Conservation (phyloP, 257 asterid genomes). For the Lycium barbarum region DNA sequence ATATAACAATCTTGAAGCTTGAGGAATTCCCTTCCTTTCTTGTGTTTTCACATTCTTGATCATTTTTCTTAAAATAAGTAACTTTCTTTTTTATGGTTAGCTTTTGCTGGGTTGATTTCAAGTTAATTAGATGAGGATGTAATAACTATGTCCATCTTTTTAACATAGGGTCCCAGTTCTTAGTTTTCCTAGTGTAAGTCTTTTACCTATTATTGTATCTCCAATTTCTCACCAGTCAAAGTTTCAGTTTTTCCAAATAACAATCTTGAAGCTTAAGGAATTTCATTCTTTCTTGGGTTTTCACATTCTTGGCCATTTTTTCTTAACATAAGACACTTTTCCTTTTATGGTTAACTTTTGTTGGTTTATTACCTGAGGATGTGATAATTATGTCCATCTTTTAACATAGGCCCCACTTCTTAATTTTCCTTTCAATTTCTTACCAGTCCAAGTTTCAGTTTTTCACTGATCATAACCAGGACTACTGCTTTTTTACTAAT, state of each 20-base stretch:
- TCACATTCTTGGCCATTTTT: too few species aligned
- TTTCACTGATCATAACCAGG: neutral
- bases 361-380: neutral
- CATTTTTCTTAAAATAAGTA: too few species aligned
- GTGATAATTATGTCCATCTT: neutral
- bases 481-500: neutral
- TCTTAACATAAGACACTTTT: neutral
- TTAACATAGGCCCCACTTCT: neutral
- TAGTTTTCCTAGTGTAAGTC: neutral
- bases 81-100: too few species aligned
- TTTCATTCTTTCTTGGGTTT: too few species aligned
- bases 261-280: too few species aligned
- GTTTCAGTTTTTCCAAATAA: neutral
- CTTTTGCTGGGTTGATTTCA: neutral
- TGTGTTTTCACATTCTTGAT: too few species aligned
- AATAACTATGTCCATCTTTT: too few species aligned
- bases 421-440: neutral
- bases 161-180: too few species aligned
- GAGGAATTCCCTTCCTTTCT: too few species aligned
- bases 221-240: too few species aligned
- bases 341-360: neutral
- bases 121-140: too few species aligned
- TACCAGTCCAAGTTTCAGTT: neutral
- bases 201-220: neutral
- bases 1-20: too few species aligned